Base-by-base conservation (phyloP, 1,284 basidiomycete genomes). In the Puccinia novopanici region DNA sequence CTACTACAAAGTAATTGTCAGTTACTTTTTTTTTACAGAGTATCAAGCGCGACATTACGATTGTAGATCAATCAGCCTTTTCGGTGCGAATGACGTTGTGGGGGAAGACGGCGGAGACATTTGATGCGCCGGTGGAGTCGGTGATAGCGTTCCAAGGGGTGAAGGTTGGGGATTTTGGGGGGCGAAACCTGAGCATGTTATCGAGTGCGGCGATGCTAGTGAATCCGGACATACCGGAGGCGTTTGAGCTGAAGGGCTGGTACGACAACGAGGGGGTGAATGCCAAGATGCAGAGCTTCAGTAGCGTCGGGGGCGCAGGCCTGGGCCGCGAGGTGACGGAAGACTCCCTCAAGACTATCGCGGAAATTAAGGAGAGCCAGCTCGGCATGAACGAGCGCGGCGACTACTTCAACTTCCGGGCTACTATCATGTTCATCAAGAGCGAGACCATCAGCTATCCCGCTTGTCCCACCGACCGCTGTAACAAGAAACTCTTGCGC, bases 131-230 rank as follows among this genome's bases (percentile, higher is more conserved):
- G 3, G 88, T 90, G 57, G 83, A 87, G 76, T 90, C 93, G 13
- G 90, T 97, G 27, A 89, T 95, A 82, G 96, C 95, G 2, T 94
- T 97, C 89, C 98, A 97, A 87, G 93, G 94, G 30, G 93, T 94
- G 84, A 95, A 92, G 87, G 94, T 99, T 57, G 91, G 94, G 57
- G 96, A 98, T 84, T 99, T 93, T 86, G 92, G 92, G 84, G 96
- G 95, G 89, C 90, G 93, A 77, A 92, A 89, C 0, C 88, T 98
- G 63, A 94, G 93, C 34, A 90, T 90, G 88, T 87, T 89, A 82
- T 89, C 89, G 82, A 88, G 88, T 10, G 90, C 90, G 75, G 90
- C 90, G 34, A 92, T 98, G 90, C 87, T 89, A 12, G 85, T 94
- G 84, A 92, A 95, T 84, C 96, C 96, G 3, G 94, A 98, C 83